Base-by-base conservation (phyloP, 371 early-diverging fungal species). In the Massospora cicadina region DNA sequence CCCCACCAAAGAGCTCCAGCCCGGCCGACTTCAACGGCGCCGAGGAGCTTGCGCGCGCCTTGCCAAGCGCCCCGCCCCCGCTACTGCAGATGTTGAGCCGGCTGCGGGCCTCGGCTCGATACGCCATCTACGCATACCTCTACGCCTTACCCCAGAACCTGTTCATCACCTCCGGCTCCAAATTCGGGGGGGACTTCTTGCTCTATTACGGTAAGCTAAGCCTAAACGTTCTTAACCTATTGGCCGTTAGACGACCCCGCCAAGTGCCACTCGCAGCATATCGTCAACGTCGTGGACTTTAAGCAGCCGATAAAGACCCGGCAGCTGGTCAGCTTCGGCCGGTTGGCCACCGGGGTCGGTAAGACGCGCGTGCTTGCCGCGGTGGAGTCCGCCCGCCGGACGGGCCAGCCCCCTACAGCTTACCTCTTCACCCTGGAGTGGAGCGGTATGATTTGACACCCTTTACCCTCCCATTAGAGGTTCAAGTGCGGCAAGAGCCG, bases 231-330 rank as follows among this genome's bases (percentile, higher is more conserved):
- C 54, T 54, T n/a, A 17, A 43, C 43, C 17, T 10, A 43, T 17
- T 10, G 17, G 23, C 28, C 26, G 17, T 0, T 57, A 57, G 58
- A 57, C 58, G 58, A 57, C 26, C 58, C 58, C 13, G 3, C 23
- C 17, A 57, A 27, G 58, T 57, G 58, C 58, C 58, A 57, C 58
- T 57, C 58, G 7, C 23, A 27, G 58, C 58, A 57, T n/a, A 57
- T 57, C 26, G 58, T 57, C 17, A 57, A 57, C 28, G 28, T 27
- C 7, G 23, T 25, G 23, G 58, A 57, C 13, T 27, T 7, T 12
- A 57, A n/a, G 12, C 58, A 57, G 28, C 28, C 28, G 7, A 10
- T 57, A 17, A 57, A 23, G 13, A 25, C 7, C 23, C 23, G 28
- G 12, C 58, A 57, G 1, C 28, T 57, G 26, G 58, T 57, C 26